Base-by-base conservation (phyloP, 1,284 basidiomycete genomes). In the Puccinia hordei region DNA sequence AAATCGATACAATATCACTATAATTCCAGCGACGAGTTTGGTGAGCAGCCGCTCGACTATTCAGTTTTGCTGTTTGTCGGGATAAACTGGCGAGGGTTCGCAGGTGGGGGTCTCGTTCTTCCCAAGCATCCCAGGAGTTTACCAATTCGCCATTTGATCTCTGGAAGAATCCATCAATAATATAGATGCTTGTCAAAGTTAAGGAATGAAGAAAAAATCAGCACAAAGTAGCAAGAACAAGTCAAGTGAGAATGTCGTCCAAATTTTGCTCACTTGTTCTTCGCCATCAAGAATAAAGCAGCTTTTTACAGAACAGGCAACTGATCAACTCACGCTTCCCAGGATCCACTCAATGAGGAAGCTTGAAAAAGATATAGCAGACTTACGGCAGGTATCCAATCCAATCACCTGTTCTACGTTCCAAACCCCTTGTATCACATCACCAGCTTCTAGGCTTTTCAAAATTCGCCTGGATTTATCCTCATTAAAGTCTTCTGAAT, bases 91-190 rank as follows among this genome's bases (percentile, higher is more conserved):
- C 92, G 83, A 95, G 90, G 24, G 82, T 82, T 2, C 83, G 82
- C 19, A 82, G 78, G 22, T 72, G 73, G 13, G 78, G 53, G 65
- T 85, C 84, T 35, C 85, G 80, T 57, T 96, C 87, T 72, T 91
- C 90, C 82, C 90, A 90, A 2, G 94, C 94, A 83, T 96, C 93
- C 82, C 90, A 90, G 0, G 92, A 93, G 83, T 95, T 93, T 71
- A 97, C 91, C 51, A 98, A 90, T 85, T 96, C 94, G 0, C 94
- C 94, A 63, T 91, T 90, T 12, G 92, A 90, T 74, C 91, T 91
- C 85, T 96, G 92, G 19, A 96, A 92, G n/a, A 97, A 88, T 8
- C 95, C 94, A 84, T 98, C 94, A 19, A 98, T 87, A 87, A 98
- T 91, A 83, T 98, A 98, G 9, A 98, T 86, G 84, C 95, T 92